Evolutionary conservation across 1,284 basidiomycete genomes (phyloP), one percentile per base, ranked within the genome.

Genomic region (Ganoderma sinense): DNA sequence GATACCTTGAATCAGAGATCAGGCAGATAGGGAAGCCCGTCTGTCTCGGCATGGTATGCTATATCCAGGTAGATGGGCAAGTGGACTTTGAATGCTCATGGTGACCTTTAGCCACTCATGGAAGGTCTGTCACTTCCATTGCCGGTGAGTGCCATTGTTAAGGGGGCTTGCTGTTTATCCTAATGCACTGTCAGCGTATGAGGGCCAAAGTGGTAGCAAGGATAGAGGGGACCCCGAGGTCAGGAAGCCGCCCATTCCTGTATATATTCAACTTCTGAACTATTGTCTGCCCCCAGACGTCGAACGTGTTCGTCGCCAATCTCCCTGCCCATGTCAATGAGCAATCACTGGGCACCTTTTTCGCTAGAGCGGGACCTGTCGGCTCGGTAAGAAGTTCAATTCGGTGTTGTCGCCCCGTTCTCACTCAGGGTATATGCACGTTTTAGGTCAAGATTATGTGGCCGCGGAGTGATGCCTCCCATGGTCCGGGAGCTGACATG

Each of bases 381-480:
- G 91, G 89, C 51, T 93, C 91, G 31, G 91, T 92, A 75, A 66
- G 86, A 26, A 26, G 14, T 55, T 62, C 48, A 56, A 20, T 62
- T 59, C 59, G 53, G 7, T 71, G 20, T 41, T 43, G 59, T 8
- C 8, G 4, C 59, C 4, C 23, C 8, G 16, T 43, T 23, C 23
- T 39, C 59, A 41, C 36, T 8, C 36, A 13, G 14, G 13, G 4
- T 59, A 23, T 23, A 14, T 23, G n/a, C 36, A 33, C 20, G 2
- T 39, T n/a, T 23, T 31, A 94, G 93, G 93, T 95, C 66, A 97
- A 98, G 84, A 92, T 98, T 71, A 97, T 98, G 96, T 98, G 96
- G 96, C 97, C 96, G 66, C 87, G 93, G 66, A 86, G 85, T 6
- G 92, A 93, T 75, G 83, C 79, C 4, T 83, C 85, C 2, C 73